A percentile compares a stretch with the other conserved stretches of the same genome.
phyloP scores from a whole-genome alignment of 2,329 filamentous ascomycete genomes.

The Fusarium tanahbumbuense region DNA sequence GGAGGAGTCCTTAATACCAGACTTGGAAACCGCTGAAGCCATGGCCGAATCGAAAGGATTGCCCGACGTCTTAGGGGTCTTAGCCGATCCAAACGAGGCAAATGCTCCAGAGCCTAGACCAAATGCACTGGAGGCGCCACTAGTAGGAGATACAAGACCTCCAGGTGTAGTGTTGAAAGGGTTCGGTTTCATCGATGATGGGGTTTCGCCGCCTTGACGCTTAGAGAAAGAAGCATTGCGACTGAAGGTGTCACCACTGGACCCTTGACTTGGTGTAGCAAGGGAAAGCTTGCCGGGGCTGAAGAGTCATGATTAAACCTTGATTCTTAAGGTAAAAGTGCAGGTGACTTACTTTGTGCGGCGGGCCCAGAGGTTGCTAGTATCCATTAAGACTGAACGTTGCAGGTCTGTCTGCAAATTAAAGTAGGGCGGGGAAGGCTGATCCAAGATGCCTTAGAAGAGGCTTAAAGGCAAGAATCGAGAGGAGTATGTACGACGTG shows the following conservation, averaged over 20 bases:
- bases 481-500: slow-evolving; percentile 14
- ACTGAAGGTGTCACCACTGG: slow-evolving; percentile 65
- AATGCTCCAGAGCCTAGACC: slow-evolving; percentile 95
- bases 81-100: slow-evolving; percentile 83
- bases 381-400: slow-evolving; percentile 64
- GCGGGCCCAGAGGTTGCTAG: slow-evolving; percentile 76
- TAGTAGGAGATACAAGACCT: slow-evolving; percentile 57
- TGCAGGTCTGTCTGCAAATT: slow-evolving; percentile 39
- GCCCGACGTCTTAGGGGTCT: slow-evolving; percentile 87
- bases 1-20: slow-evolving; percentile 48
- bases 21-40: slow-evolving; percentile 55
- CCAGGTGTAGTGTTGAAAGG: slow-evolving; percentile 80
- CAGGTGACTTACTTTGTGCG: slow-evolving; percentile 77
- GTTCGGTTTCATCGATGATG: slow-evolving; percentile 79
- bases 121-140: slow-evolving; percentile 86
- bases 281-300: slow-evolving; percentile 93
- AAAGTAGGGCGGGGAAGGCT: slow-evolving; percentile 43
- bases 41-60: slow-evolving; percentile 82
- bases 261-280: slow-evolving; percentile 74
- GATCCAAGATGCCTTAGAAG: slow-evolving; percentile 36
- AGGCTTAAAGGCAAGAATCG: slow-evolving; percentile 12
- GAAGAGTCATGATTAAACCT: slow-evolving; percentile 37
- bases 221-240: slow-evolving; percentile 75
- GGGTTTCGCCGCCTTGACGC: slow-evolving; percentile 75
- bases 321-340: slow-evolving; percentile 2